Evolutionary conservation across 2,329 filamentous ascomycete genomes (phyloP).

Genomic region (Beauveria australis): DNA sequence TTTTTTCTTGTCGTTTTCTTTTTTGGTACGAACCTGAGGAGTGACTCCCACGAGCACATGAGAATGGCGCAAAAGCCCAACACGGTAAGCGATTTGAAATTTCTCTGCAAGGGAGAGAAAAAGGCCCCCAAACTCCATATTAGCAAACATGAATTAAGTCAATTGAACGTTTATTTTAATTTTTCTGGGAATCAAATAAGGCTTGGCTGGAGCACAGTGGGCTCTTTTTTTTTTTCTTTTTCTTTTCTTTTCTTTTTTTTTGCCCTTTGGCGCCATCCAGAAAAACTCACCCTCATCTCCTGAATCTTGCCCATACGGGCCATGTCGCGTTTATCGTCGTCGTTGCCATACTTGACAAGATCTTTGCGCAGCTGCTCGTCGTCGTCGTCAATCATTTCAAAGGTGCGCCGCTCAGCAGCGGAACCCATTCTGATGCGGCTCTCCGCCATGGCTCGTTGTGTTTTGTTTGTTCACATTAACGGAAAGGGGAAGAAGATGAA

Average conservation of each 20-base stretch:
- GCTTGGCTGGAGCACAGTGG: too few species aligned
- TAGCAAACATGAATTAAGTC: not conserved
- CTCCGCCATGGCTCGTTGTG: not conserved
- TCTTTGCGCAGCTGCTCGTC: conserved; percentile 14
- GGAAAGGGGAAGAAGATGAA: too few species aligned
- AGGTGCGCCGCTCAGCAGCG: not conserved
- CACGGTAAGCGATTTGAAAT: conserved; percentile 31
- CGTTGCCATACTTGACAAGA: conserved; percentile 13
- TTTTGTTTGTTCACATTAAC: not conserved
- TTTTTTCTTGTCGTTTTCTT: too few species aligned
- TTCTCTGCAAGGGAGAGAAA: conserved; percentile 17
- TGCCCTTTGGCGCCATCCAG: too few species aligned
- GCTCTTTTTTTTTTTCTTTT: not conserved
- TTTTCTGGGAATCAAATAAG: not conserved
- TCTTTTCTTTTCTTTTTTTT: not conserved
- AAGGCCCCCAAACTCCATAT: not conserved
- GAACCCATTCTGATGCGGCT: not conserved
- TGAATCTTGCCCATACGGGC: conserved; percentile 41
- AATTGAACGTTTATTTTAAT: not conserved
- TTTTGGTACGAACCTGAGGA: conserved; percentile 19
- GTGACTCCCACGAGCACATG: conserved; percentile 33
- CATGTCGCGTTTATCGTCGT: conserved; percentile 34
- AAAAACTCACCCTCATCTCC: conserved; percentile 30
- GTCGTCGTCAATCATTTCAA: conserved; percentile 18
- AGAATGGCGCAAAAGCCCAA: conserved; percentile 34